These are phyloP conservation scores for Fomitopsis pulvina DNA, from an alignment of 768 basidiomycete species.

Conservation along the genomic window DNA sequence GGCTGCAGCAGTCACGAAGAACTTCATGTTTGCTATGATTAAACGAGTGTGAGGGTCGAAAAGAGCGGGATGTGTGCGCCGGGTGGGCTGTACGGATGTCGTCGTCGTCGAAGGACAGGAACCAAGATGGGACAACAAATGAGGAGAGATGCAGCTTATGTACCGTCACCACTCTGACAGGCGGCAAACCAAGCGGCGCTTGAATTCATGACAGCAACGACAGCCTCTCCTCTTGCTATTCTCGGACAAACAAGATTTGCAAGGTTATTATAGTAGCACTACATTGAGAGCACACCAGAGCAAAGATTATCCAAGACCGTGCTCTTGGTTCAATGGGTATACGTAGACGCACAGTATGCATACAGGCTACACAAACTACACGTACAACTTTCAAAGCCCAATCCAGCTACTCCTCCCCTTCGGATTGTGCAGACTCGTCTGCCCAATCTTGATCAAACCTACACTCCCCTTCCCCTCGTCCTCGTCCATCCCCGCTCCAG, in stretches of 20 bases:
- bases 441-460: constrained; percentile 82
- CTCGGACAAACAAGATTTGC: too few relatives aligned
- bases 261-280: too few relatives aligned
- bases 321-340: too few relatives aligned
- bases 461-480: constrained; percentile 21
- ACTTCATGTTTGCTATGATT: constrained; percentile 28
- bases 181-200: constrained; percentile 2
- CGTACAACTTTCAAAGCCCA: constrained; percentile 44
- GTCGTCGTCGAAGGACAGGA: background rate
- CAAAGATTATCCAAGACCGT: too few relatives aligned
- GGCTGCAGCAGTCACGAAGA: constrained; percentile 23
- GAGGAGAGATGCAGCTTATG: background rate
- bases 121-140: background rate
- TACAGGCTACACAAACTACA: too few relatives aligned
- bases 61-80: background rate
- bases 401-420: constrained; percentile 91
- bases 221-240: background rate
- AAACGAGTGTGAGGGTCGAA: background rate
- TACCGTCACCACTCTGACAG: background rate
- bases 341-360: too few relatives aligned
- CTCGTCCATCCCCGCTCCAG: constrained; percentile 7
- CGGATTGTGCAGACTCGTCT: constrained; percentile 89
- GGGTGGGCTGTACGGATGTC: background rate
- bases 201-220: background rate
- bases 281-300: too few relatives aligned